A percentile compares a stretch with the other conserved stretches of the same genome.
phyloP scores from a whole-genome alignment of 2,329 filamentous ascomycete genomes.

The Stachybotrys chartarum region DNA sequence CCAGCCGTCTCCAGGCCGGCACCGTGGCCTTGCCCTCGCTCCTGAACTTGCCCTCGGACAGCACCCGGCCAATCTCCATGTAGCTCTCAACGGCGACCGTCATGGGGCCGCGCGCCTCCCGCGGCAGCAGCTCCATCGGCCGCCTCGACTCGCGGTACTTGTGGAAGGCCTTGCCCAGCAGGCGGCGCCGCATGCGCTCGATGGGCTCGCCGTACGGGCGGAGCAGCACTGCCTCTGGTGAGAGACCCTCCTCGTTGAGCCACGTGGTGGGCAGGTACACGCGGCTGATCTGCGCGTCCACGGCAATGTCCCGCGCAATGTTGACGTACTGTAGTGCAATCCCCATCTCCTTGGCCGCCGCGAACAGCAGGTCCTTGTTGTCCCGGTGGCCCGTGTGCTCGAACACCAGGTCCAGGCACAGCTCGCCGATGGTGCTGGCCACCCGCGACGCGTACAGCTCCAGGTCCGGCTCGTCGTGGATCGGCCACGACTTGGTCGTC shows the following conservation, averaged over 20 bases:
- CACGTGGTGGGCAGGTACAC: conserved; percentile 63
- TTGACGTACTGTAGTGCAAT: conserved; percentile 72
- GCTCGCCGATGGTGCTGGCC: conserved; percentile 64
- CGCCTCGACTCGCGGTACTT: conserved; percentile 48
- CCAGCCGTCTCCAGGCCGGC: conserved; percentile 37
- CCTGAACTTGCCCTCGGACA: conserved; percentile 33
- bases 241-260: conserved; percentile 51
- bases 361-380: conserved; percentile 34
- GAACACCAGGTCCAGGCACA: conserved; percentile 61
- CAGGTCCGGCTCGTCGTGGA: conserved; percentile 50
- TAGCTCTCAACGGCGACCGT: conserved; percentile 67
- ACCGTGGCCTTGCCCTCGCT: conserved; percentile 36
- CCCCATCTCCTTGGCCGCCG: conserved; percentile 59
- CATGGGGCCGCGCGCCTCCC: conserved; percentile 54
- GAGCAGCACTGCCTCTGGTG: conserved; percentile 45
- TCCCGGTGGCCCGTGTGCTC: conserved; percentile 37
- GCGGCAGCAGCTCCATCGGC: conserved; percentile 55
- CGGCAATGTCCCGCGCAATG: conserved; percentile 65
- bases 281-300: conserved; percentile 57
- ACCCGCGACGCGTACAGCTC: conserved; percentile 59
- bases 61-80: conserved; percentile 65
- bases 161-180: conserved; percentile 54
- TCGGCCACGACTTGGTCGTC: conserved; percentile 37
- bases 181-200: conserved; percentile 39
- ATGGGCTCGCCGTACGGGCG: conserved; percentile 29